Percentiles rank a stretch among this genome's conserved stretches.
These are phyloP conservation scores for Trichoderma asperelloides DNA, from an alignment of 495 filamentous ascomycete species.

Conservation along the genomic window DNA sequence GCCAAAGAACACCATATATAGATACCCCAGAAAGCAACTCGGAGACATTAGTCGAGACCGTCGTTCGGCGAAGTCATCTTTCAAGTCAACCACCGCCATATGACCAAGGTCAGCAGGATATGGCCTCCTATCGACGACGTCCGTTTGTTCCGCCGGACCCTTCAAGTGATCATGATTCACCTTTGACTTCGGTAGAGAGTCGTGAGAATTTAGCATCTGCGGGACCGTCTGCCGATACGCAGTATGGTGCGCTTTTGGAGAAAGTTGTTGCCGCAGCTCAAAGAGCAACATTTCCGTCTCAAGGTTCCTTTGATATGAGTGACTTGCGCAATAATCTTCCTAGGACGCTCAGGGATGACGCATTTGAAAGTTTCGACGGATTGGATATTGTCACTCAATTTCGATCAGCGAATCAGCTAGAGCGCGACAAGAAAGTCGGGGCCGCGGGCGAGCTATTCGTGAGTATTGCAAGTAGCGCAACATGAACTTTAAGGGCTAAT, in stretches of 20 bases:
- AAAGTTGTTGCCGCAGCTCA: constrained; percentile 22
- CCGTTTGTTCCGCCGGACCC: background rate
- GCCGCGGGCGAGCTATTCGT: constrained; percentile 41
- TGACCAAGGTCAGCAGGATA: too few species aligned
- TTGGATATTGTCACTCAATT: constrained; percentile 8
- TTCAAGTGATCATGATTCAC: too few species aligned
- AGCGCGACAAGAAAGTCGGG: constrained; percentile 31
- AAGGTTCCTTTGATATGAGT: constrained; percentile 14
- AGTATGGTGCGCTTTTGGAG: constrained; percentile 22
- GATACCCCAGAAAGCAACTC: background rate
- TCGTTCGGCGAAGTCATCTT: too few species aligned
- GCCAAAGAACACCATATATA: background rate
- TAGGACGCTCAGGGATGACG: too few species aligned
- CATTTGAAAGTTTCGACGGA: too few species aligned
- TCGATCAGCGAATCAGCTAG: constrained; percentile 18
- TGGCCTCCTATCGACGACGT: too few species aligned
- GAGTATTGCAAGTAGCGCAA: constrained; percentile 13
- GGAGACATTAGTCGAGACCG: background rate
- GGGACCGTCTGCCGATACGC: background rate
- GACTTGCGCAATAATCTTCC: constrained; percentile 6
- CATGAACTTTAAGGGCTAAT: background rate
- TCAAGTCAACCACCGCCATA: too few species aligned
- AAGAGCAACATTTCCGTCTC: constrained; percentile 18
- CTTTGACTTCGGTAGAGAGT: too few species aligned
- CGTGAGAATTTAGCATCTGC: too few species aligned